A percentile compares a stretch with the other conserved stretches of the same genome.
phyloP scores from a whole-genome alignment of 495 filamentous ascomycete species.

The Tuber magnatum region DNA sequence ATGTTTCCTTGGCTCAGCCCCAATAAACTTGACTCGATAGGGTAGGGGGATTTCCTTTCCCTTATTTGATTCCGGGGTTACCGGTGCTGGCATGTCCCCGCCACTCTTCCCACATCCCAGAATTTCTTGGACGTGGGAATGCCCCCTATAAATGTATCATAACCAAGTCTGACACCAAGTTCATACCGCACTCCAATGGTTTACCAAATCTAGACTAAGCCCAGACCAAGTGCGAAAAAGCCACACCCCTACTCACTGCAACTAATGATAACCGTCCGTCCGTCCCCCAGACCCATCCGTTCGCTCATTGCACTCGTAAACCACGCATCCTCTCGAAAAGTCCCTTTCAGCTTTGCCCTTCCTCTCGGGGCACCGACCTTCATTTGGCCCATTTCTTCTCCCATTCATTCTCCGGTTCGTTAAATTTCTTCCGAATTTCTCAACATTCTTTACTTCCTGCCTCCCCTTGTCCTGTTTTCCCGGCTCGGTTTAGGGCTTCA shows the following conservation, averaged over 20 bases:
- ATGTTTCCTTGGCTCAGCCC: neutral
- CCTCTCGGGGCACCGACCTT: neutral
- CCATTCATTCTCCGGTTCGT: slow-evolving; percentile 15
- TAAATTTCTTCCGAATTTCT: slow-evolving; percentile 15
- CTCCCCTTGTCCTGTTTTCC: neutral
- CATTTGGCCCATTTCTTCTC: slow-evolving; percentile 11
- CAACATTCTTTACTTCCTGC: neutral
- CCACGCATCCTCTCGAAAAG: neutral
- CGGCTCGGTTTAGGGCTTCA: neutral
- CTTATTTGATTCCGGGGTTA: neutral
- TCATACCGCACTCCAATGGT: slow-evolving; percentile 16
- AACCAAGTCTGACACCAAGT: neutral
- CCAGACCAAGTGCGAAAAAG: slow-evolving; percentile 23
- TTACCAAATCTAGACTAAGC: slow-evolving; percentile 16
- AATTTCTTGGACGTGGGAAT: neutral
- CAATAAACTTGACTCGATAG: neutral
- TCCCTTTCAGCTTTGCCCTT: neutral
- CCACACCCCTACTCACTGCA: slow-evolving; percentile 21
- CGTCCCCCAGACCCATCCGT: slow-evolving; percentile 7
- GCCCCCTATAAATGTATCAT: neutral
- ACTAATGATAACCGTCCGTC: slow-evolving; percentile 17
- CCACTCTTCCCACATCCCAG: neutral
- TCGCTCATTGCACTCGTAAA: slow-evolving; percentile 7
- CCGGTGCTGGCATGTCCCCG: neutral
- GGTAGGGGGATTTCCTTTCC: neutral